phyloP scores from a whole-genome alignment of 2,329 filamentous ascomycete genomes.

The Septoria petroselini region DNA sequence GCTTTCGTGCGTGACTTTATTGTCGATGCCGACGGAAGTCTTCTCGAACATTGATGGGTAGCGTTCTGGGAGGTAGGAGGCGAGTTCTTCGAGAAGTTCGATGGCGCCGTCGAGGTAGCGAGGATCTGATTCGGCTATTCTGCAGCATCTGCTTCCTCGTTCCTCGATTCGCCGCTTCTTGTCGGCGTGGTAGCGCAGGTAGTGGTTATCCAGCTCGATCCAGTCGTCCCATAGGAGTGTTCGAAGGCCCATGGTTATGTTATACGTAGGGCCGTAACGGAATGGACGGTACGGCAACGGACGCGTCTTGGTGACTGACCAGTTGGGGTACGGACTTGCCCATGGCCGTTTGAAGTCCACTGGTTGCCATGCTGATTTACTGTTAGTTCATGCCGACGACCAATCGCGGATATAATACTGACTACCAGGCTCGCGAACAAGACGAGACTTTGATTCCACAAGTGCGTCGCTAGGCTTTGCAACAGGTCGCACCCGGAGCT shows the following conservation, averaged over 20 bases:
- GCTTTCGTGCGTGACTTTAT: slow-evolving; percentile 66
- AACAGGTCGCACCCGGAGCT: slow-evolving; percentile 23
- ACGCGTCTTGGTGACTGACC: slow-evolving; percentile 66
- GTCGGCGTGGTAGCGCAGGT: slow-evolving; percentile 66
- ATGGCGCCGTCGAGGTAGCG: slow-evolving; percentile 61
- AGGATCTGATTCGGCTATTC: slow-evolving; percentile 63
- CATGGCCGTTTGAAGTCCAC: slow-evolving; percentile 58
- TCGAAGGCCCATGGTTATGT: slow-evolving; percentile 74
- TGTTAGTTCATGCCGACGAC: slow-evolving; percentile 16
- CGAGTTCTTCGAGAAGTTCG: slow-evolving; percentile 72
- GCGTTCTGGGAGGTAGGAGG: slow-evolving; percentile 66
- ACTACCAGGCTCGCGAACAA: slow-evolving; percentile 49
- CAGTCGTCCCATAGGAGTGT: slow-evolving; percentile 68
- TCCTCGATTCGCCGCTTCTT: slow-evolving; percentile 67
- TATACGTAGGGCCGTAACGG: slow-evolving; percentile 67
- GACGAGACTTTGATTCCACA: too few species aligned
- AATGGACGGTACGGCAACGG: slow-evolving; percentile 77
- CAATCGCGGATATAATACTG: too few species aligned
- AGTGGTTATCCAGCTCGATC: slow-evolving; percentile 84
- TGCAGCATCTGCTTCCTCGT: slow-evolving; percentile 64
- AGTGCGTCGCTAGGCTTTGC: slow-evolving; percentile 36
- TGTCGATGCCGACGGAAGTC: slow-evolving; percentile 64
- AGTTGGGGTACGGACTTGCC: slow-evolving; percentile 62
- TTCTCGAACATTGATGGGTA: slow-evolving; percentile 69
- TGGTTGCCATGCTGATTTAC: slow-evolving; percentile 53